A percentile compares a stretch with the other conserved stretches of the same genome.
Evolutionary conservation across 352 stramenopile species (phyloP).

Genomic region (Pythium apleroticum): DNA sequence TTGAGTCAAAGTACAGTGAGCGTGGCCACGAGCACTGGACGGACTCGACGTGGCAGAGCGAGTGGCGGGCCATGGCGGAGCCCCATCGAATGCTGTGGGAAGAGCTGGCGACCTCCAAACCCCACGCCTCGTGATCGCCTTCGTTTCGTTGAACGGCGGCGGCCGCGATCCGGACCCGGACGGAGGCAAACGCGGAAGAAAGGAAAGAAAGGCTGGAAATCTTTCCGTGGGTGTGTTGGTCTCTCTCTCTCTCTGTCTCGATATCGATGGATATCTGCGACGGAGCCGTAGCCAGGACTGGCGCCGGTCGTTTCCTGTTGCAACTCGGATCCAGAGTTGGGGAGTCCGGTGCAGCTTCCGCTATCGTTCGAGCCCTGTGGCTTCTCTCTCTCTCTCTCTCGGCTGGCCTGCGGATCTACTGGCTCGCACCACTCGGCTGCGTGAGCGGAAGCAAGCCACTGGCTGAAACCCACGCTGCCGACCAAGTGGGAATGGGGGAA

Average conservation of each 20-base stretch:
- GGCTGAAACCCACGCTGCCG: constrained; percentile 5
- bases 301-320: not conserved
- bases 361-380: not conserved
- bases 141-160: not conserved
- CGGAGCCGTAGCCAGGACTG: not conserved
- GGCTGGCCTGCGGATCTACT: not conserved
- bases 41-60: constrained; percentile 25
- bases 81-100: constrained; percentile 33
- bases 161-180: not conserved
- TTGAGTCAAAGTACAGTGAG: constrained; percentile 30
- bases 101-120: constrained; percentile 27
- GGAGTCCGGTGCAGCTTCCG: not conserved
- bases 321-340: not conserved
- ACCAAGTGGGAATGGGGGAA: constrained; percentile 7
- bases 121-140: not conserved
- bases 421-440: not conserved
- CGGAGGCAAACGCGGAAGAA: not conserved
- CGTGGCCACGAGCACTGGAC: constrained; percentile 27
- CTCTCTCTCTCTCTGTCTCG: constrained; percentile 6
- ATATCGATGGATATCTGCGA: constrained; percentile 2
- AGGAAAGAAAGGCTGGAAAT: constrained; percentile 6
- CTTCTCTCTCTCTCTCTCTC: not conserved
- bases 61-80: constrained; percentile 29
- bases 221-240: constrained; percentile 8
- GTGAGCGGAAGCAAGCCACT: not conserved